Evolutionary conservation across 768 basidiomycete species (phyloP).

Genomic region (Termitomyces sp.): DNA sequence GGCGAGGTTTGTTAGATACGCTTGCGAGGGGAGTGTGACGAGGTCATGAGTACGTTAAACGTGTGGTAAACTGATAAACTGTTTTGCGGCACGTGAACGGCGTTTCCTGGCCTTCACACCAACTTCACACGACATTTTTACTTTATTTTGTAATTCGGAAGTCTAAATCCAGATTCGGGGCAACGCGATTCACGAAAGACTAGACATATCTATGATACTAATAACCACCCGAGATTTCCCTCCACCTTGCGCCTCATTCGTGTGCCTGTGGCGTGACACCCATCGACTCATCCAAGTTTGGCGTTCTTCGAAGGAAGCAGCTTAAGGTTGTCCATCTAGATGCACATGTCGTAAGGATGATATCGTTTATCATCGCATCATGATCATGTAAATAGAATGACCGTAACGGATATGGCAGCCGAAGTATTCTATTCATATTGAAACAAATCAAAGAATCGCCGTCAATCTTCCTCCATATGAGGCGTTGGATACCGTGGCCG

Average conservation of each 20-base stretch:
- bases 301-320: neutral
- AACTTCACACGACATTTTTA: too few species aligned
- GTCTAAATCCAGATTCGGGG: neutral
- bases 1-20: neutral
- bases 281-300: neutral
- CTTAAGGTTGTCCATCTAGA: slow-evolving; percentile 10
- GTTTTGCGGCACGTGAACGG: neutral
- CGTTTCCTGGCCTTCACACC: neutral
- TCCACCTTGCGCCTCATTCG: neutral
- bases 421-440: neutral
- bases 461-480: too few species aligned
- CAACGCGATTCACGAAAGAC: neutral
- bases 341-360: slow-evolving; percentile 12
- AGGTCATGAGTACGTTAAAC: neutral
- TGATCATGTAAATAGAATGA: slow-evolving; percentile 22
- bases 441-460: neutral
- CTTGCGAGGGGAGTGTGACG: neutral
- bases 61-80: neutral
- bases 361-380: slow-evolving; percentile 13
- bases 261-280: neutral
- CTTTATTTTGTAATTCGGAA: neutral
- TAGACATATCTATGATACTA: slow-evolving; percentile 7
- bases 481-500: too few species aligned
- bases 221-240: slow-evolving; percentile 1
- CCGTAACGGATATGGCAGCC: slow-evolving; percentile 11